A percentile compares a stretch with the other conserved stretches of the same genome.
Conservation (phyloP, 2,329 filamentous ascomycete species). For the Neoascochyta sp. region DNA sequence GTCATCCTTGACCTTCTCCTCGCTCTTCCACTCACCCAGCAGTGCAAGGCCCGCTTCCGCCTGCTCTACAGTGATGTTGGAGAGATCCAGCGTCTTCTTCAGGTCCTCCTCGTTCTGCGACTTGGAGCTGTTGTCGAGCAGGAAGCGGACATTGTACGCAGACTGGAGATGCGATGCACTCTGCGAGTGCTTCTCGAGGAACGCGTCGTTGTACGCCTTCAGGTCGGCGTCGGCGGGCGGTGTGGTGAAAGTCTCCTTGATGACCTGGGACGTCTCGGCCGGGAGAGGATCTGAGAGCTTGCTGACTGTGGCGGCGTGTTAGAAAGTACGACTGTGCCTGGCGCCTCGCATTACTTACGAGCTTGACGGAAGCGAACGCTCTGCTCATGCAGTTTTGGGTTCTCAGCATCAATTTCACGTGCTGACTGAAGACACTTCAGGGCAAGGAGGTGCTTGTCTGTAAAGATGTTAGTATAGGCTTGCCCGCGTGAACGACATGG, state of each 20-base stretch:
- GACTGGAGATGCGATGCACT: slow-evolving; percentile 62
- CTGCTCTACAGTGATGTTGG: slow-evolving; percentile 53
- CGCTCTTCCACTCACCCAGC: slow-evolving; percentile 51
- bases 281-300: slow-evolving; percentile 53
- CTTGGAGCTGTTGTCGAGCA: slow-evolving; percentile 57
- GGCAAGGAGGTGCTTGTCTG: slow-evolving; percentile 84
- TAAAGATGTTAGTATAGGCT: slow-evolving; percentile 12
- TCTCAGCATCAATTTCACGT: slow-evolving; percentile 62
- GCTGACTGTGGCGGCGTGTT: slow-evolving; percentile 20
- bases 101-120: slow-evolving; percentile 59
- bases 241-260: slow-evolving; percentile 65
- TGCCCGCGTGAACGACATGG: background rate
- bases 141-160: slow-evolving; percentile 56
- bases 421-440: slow-evolving; percentile 79
- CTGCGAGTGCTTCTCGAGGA: slow-evolving; percentile 58
- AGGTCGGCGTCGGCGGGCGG: slow-evolving; percentile 56
- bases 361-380: slow-evolving; percentile 64
- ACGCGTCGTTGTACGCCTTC: slow-evolving; percentile 63
- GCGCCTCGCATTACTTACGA: slow-evolving; percentile 29
- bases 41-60: slow-evolving; percentile 54
- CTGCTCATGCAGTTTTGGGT: slow-evolving; percentile 74
- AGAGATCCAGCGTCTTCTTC: slow-evolving; percentile 54
- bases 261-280: slow-evolving; percentile 63
- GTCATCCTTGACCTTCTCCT: slow-evolving; percentile 46
- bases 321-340: slow-evolving; percentile 2